Evolutionary conservation across 805 yeast genomes (phyloP).

Genomic region (Hagleromyces aurorensis): DNA sequence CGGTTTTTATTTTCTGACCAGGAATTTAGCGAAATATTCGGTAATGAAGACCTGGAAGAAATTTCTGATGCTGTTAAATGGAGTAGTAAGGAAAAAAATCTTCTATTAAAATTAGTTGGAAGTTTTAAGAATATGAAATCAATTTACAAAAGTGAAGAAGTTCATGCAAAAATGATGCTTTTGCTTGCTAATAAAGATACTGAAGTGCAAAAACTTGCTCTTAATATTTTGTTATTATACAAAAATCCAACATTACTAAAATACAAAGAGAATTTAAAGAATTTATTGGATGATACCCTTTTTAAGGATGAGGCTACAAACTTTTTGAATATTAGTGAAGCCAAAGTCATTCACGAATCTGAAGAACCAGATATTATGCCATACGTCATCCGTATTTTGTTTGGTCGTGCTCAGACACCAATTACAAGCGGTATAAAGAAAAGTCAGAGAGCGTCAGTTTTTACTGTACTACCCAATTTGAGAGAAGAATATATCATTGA

Average conservation of each 20-base stretch:
- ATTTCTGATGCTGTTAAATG: conserved; percentile 28
- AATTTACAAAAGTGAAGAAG: conserved; percentile 43
- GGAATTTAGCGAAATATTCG: conserved; percentile 17
- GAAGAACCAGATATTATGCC: conserved; percentile 64
- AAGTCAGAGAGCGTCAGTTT: conserved; percentile 64
- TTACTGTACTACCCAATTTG: conserved; percentile 54
- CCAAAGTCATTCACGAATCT: conserved; percentile 46
- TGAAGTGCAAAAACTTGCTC: conserved; percentile 63
- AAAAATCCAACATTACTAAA: conserved; percentile 50
- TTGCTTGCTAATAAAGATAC: conserved; percentile 54
- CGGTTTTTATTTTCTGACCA: conserved; percentile 44
- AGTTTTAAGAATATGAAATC: conserved; percentile 56
- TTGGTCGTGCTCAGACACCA: conserved; percentile 76
- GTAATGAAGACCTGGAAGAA: conserved; percentile 2
- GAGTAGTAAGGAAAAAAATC: conserved; percentile 46
- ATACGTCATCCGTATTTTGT: conserved; percentile 64
- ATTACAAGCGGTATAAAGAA: conserved; percentile 61
- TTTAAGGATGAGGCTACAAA: conserved; percentile 79
- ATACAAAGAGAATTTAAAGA: conserved; percentile 65
- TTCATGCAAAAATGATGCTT: conserved; percentile 45
- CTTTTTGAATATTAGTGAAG: conserved; percentile 44
- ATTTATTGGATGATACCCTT: conserved; percentile 70
- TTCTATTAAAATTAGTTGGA: conserved; percentile 53
- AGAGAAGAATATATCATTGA: conserved; percentile 42
- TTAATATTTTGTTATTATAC: conserved; percentile 60